phyloP scores from a whole-genome alignment of 805 yeast species.

The Yarrowia osloensis region DNA sequence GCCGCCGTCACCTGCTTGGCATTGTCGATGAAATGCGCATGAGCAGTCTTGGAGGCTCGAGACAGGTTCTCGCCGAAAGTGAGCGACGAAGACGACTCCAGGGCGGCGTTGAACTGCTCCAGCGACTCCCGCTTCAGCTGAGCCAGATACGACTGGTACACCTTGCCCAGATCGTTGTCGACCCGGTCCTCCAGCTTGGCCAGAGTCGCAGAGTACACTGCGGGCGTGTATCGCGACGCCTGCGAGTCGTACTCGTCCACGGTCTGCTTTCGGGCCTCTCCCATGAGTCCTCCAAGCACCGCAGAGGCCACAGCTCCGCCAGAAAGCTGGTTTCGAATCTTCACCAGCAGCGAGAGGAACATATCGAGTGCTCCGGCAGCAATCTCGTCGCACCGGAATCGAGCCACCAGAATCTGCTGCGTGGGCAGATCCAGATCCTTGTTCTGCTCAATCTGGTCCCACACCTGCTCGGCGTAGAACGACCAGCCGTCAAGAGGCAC shows the following conservation, averaged over 20 bases:
- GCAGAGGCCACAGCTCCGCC: conserved; percentile 35
- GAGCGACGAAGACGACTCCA: conserved; percentile 34
- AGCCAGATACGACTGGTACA: conserved; percentile 20
- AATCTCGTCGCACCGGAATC: conserved; percentile 92
- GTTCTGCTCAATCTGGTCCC: conserved; percentile 92
- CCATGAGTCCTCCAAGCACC: conserved; percentile 49
- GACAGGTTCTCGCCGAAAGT: conserved; percentile 41
- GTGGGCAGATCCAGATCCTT: conserved; percentile 96
- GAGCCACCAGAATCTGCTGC: conserved; percentile 91
- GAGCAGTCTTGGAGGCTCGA: conserved; percentile 36
- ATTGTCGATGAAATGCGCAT: conserved; percentile 40
- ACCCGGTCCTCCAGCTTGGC: conserved; percentile 52
- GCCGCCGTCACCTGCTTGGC: conserved; percentile 44
- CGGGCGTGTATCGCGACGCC: conserved; percentile 59
- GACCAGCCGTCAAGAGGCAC: conserved; percentile 98
- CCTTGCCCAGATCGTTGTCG: conserved; percentile 42
- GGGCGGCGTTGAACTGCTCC: conserved; percentile 4
- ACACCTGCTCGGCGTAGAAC: conserved; percentile 81
- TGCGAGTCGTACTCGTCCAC: conserved; percentile 60
- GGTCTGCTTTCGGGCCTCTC: conserved; percentile 49
- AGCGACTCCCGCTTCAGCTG: conserved; percentile 16
- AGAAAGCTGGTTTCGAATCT: conserved; percentile 40
- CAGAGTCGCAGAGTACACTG: conserved; percentile 69
- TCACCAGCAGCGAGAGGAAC: conserved; percentile 46
- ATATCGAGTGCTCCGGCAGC: conserved; percentile 53